Base-by-base conservation (phyloP, 2,329 filamentous ascomycete genomes). In the Blastomyces parvus region DNA sequence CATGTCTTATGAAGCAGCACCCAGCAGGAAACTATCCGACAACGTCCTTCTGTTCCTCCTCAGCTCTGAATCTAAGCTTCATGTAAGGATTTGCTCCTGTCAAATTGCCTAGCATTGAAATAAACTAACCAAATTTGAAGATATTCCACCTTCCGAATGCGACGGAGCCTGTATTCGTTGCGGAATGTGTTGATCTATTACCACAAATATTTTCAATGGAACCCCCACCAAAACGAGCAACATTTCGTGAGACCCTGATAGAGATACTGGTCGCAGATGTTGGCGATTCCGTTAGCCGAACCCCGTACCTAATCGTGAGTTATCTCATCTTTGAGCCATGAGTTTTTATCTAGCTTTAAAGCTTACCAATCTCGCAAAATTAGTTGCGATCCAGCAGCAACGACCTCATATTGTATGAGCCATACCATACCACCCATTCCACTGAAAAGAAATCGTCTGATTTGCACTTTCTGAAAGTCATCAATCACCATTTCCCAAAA, bases 321-420 rank as follows among this genome's bases (percentile, higher is more conserved):
- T 33, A 50, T 53, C 22, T n/a, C 30, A 36, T n/a, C 11, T 3
- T n/a, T 19, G 13, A n/a, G 11, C 25, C 6, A 22, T 33, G 46
- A 17, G 3, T 30, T 13, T 27, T 36, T 38, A 53, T 14, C 3
- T 5, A 62, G 25, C 42, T 17, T 62, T 57, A 1, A 42, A 53
- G 14, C 59, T 61, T 22, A 61, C 59, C 19, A 53, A 42, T 22
- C 50, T 7, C 38, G 44, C 30, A 38, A 17, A 59, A 46, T 46
- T 66, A 91, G 88, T 79, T 92, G 36, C 89, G 93, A 60, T 90
- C 90, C 59, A 82, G 84, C 11, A 87, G 85, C 64, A 88, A 96
- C 67, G 92, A 97, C 71, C 78, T 97, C 42, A 88, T 88, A 13
- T 83, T 97, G 56, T 99, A 97, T 73, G 86, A 94, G 72, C 91